These are phyloP conservation scores for Mesembryanthemum crystallinum DNA, from an alignment of 148 eudicot species.

Conservation along the genomic window DNA sequence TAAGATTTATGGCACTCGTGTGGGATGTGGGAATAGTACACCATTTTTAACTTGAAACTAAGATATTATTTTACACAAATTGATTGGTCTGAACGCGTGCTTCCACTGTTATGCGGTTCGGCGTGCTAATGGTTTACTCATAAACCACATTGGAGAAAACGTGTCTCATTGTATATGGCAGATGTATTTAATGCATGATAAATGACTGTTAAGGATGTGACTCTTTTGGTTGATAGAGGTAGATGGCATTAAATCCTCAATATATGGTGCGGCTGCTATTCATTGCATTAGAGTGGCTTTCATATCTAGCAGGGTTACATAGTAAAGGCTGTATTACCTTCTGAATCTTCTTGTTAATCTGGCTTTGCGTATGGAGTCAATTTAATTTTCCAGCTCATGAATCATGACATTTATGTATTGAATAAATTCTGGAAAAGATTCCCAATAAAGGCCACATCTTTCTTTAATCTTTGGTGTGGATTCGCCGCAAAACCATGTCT, in stretches of 20 bases:
- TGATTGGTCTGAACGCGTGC: not conserved
- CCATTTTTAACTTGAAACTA: not conserved
- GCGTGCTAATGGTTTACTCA: not conserved
- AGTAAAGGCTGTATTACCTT: too few species aligned
- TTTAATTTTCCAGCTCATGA: too few species aligned
- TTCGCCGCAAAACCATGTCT: too few species aligned
- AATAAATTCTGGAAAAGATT: too few species aligned
- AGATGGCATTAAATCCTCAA: not conserved
- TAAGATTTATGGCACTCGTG: not conserved
- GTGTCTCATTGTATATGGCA: not conserved
- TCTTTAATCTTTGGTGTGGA: too few species aligned
- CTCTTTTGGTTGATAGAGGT: not conserved
- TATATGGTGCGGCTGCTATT: not conserved
- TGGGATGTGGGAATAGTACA: not conserved
- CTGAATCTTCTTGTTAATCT: too few species aligned
- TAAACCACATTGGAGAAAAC: not conserved
- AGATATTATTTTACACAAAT: not conserved
- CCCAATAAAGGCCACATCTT: too few species aligned
- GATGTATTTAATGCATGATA: not conserved
- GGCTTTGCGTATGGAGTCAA: too few species aligned
- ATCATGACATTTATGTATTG: too few species aligned
- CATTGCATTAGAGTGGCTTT: not conserved
- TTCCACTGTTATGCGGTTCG: not conserved
- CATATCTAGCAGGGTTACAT: not conserved
- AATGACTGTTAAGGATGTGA: not conserved